Conservation (phyloP, 2,329 filamentous ascomycete genomes). For the Arthrobotrys pseudoclavata region DNA sequence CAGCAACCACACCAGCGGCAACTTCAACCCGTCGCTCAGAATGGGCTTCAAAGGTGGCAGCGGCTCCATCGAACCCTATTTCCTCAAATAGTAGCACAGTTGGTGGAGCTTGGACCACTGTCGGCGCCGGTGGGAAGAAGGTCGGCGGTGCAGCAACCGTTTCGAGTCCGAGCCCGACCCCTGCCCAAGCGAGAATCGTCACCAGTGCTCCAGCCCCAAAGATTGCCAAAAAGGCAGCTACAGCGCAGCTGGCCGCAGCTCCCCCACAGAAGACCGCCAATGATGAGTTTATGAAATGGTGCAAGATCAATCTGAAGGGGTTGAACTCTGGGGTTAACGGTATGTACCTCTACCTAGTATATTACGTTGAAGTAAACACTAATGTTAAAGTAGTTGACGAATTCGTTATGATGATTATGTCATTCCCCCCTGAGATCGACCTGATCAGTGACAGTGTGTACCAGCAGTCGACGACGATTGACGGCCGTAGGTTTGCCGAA, state of each 20-base stretch:
- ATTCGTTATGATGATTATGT: slow-evolving; percentile 81
- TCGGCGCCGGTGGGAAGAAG: slow-evolving; percentile 95
- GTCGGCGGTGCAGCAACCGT: slow-evolving; percentile 71
- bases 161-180: slow-evolving; percentile 69
- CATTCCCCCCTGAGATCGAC: slow-evolving; percentile 80
- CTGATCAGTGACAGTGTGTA: slow-evolving; percentile 94
- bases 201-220: slow-evolving; percentile 50
- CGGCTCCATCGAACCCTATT: slow-evolving; percentile 65
- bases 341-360: slow-evolving; percentile 66
- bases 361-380: background rate
- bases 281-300: slow-evolving; percentile 96
- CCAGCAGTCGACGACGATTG: slow-evolving; percentile 85
- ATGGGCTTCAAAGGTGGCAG: slow-evolving; percentile 81
- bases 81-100: slow-evolving; percentile 67
- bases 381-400: slow-evolving; percentile 75
- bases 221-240: slow-evolving; percentile 66
- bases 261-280: slow-evolving; percentile 73
- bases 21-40: slow-evolving; percentile 82
- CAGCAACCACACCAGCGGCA: slow-evolving; percentile 66
- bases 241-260: slow-evolving; percentile 67
- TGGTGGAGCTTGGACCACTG: slow-evolving; percentile 87
- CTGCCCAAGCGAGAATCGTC: slow-evolving; percentile 61
- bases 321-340: slow-evolving; percentile 77
- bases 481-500: slow-evolving; percentile 91
- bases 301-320: slow-evolving; percentile 83